Evolutionary conservation across 345 rosid species (phyloP).

Genomic region (Crucihimalaya himalaica): DNA sequence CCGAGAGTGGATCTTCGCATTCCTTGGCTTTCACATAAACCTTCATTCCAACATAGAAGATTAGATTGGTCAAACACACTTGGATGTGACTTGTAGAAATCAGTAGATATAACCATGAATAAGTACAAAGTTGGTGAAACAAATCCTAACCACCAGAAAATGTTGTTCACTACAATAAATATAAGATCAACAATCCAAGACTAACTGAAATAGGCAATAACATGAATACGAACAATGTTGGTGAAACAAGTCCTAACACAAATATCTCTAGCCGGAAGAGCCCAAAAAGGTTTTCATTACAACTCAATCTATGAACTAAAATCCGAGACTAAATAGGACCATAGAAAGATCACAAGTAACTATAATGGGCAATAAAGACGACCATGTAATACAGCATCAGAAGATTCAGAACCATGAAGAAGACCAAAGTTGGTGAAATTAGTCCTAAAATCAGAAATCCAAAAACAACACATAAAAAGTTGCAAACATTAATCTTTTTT

Average conservation of each 20-base stretch:
- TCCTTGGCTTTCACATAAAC: constrained; percentile 92
- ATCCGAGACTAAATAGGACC: neutral
- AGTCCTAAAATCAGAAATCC: too few relatives aligned
- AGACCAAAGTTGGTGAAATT: too few relatives aligned
- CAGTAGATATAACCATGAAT: neutral
- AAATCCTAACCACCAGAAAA: neutral
- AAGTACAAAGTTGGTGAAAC: neutral
- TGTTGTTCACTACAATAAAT: neutral
- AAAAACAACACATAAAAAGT: too few relatives aligned
- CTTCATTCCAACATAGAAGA: constrained; percentile 38
- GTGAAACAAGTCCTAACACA: neutral
- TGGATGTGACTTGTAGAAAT: neutral
- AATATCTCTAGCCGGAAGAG: neutral
- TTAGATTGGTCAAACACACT: neutral
- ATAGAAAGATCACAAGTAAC: neutral
- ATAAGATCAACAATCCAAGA: neutral
- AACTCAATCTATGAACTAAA: neutral
- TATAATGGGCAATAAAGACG: neutral
- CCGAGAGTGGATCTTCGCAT: constrained; percentile 65
- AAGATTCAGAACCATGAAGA: too few relatives aligned
- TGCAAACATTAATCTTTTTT: neutral
- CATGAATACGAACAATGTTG: neutral
- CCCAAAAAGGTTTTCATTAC: neutral
- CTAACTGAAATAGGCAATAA: neutral
- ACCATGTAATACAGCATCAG: too few relatives aligned